These are phyloP conservation scores for Ceratobasidium papillatum DNA, from an alignment of 1,284 basidiomycete species.

Conservation along the genomic window DNA sequence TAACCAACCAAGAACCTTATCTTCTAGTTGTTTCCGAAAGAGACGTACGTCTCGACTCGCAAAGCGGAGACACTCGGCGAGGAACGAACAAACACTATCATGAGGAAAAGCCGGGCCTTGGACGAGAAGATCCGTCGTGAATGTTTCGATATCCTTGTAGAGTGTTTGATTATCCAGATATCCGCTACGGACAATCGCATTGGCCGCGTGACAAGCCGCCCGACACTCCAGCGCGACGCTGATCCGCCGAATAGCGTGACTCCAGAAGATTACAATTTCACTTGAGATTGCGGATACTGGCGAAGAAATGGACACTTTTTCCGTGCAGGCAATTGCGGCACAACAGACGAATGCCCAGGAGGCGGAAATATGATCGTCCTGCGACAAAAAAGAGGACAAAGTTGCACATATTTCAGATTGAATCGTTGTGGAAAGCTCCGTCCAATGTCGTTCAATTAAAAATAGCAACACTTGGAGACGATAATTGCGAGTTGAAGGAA, in stretches of 20 bases:
- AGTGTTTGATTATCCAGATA: constrained; percentile 57
- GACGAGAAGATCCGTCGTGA: constrained; percentile 82
- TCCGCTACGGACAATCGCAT: constrained; percentile 52
- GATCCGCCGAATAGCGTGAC: constrained; percentile 77
- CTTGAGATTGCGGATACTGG: constrained; percentile 45
- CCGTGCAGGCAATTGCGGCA: constrained; percentile 69
- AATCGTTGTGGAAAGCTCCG: constrained; percentile 5
- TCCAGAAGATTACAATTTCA: constrained; percentile 79
- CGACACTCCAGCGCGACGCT: constrained; percentile 73
- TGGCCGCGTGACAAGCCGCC: constrained; percentile 80
- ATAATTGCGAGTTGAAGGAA: constrained; percentile 55
- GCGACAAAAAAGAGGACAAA: constrained; percentile 69
- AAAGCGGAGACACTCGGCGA: constrained; percentile 70
- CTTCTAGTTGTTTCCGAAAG: constrained; percentile 81
- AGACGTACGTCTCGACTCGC: constrained; percentile 81
- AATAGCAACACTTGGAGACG: constrained; percentile 85
- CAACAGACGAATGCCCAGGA: constrained; percentile 85
- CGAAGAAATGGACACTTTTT: not conserved
- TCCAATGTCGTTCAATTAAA: constrained; percentile 61
- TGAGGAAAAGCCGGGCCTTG: constrained; percentile 86
- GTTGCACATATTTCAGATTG: constrained; percentile 55
- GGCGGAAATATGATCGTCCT: constrained; percentile 72
- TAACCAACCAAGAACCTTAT: constrained; percentile 85
- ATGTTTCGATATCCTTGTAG: constrained; percentile 73
- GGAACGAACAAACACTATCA: constrained; percentile 86